Percentiles rank a stretch among this genome's conserved stretches.
These are phyloP conservation scores for Phytophthora hybrid DNA, from an alignment of 352 stramenopile species.

Conservation along the genomic window DNA sequence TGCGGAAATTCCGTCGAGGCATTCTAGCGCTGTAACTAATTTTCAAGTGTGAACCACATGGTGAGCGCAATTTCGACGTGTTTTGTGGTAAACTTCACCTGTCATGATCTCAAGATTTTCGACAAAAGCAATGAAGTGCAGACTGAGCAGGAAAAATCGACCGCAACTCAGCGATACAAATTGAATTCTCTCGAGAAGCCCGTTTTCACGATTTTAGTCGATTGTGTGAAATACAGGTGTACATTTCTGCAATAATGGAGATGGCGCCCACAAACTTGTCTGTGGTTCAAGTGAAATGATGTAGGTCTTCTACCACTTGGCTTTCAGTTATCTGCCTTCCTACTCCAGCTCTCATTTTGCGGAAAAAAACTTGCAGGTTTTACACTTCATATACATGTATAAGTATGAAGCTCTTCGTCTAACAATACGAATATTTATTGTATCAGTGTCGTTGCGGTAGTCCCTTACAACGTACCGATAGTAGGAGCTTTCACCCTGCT, in stretches of 20 bases:
- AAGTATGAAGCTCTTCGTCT: too few species aligned
- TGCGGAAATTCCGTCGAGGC: too few species aligned
- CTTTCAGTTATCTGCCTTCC: neutral
- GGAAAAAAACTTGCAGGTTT: neutral
- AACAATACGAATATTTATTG: neutral
- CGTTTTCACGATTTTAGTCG: neutral
- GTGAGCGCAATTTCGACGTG: neutral
- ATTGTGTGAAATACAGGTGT: neutral
- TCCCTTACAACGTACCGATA: slow-evolving; percentile 1
- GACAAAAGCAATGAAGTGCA: neutral
- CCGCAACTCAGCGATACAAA: neutral
- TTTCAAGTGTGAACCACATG: neutral
- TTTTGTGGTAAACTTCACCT: neutral
- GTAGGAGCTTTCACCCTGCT: slow-evolving; percentile 1
- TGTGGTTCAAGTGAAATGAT: neutral
- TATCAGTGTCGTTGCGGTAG: neutral
- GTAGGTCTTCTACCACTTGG: neutral
- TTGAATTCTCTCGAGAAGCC: neutral
- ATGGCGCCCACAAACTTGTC: neutral
- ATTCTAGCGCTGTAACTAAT: too few species aligned
- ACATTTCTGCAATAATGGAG: neutral
- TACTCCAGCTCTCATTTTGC: neutral
- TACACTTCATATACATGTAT: neutral
- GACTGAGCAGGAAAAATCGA: neutral
- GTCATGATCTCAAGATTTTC: neutral